Conservation (phyloP, 176 grass and related monocot species). For the Miscanthus lutarioriparius region DNA sequence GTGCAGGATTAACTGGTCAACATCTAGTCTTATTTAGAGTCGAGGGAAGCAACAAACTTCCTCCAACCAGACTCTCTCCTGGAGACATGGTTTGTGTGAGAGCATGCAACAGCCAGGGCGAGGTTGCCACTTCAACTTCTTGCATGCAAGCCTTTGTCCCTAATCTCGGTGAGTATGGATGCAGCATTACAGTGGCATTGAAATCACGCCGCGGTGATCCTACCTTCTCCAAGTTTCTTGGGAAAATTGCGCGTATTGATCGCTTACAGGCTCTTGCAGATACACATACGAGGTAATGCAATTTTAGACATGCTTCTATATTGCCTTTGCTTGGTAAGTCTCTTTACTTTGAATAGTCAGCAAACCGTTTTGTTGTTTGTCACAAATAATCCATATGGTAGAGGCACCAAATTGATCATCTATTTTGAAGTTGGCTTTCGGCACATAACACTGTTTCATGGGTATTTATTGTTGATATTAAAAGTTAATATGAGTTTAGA, state of each 20-base stretch:
- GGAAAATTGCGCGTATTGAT: conserved; percentile 77
- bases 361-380: too few relatives aligned
- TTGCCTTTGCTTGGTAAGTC: too few relatives aligned
- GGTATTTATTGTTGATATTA: too few relatives aligned
- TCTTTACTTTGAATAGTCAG: too few relatives aligned
- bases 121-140: conserved; percentile 53
- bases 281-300: conserved; percentile 78
- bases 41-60: conserved; percentile 65
- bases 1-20: conserved; percentile 66
- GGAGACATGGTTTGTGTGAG: conserved; percentile 88
- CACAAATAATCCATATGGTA: too few relatives aligned
- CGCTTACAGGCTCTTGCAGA: conserved; percentile 81
- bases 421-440: too few relatives aligned
- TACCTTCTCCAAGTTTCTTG: conserved; percentile 79
- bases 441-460: too few relatives aligned
- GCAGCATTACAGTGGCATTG: conserved; percentile 75
- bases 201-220: conserved; percentile 75
- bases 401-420: too few relatives aligned
- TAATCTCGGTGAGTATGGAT: conserved; percentile 74
- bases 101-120: conserved; percentile 67
- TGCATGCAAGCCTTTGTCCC: conserved; percentile 80
- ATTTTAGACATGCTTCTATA: too few relatives aligned
- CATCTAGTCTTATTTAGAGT: conserved; percentile 84
- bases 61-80: conserved; percentile 76
- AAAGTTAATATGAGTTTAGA: too few relatives aligned